phyloP scores from a whole-genome alignment of 441 rosid species.

The Iberis amara region DNA sequence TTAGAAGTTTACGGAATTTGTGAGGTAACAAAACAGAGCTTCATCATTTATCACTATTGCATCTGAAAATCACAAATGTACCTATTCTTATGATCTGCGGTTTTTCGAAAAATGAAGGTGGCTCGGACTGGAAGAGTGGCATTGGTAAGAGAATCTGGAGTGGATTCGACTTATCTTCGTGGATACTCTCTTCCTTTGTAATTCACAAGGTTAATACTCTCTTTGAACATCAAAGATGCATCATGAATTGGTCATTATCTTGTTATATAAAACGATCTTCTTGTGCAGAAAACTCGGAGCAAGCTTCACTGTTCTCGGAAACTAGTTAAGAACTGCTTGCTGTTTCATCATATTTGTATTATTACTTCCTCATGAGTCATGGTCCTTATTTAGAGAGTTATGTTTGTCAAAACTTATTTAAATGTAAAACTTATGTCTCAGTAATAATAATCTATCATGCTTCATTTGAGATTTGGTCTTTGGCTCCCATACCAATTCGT shows the following conservation, averaged over 20 bases:
- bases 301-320: slow-evolving; percentile 24
- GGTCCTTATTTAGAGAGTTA: slow-evolving; percentile 11
- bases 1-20: slow-evolving; percentile 62
- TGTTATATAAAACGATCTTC: slow-evolving; percentile 9
- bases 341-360: slow-evolving; percentile 1
- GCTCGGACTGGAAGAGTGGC: slow-evolving; percentile 71
- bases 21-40: slow-evolving; percentile 36
- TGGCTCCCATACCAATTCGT: too few species aligned
- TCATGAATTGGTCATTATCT: slow-evolving; percentile 8
- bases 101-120: slow-evolving; percentile 39
- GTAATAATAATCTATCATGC: too few species aligned
- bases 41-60: too few species aligned
- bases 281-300: slow-evolving; percentile 24
- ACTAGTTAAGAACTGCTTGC: slow-evolving; percentile 16
- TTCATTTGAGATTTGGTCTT: too few species aligned
- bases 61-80: too few species aligned
- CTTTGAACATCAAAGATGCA: slow-evolving; percentile 4
- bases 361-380: too few species aligned
- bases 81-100: slow-evolving; percentile 15
- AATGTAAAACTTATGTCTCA: slow-evolving; percentile 14
- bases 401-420: not conserved
- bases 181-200: slow-evolving; percentile 59
- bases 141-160: slow-evolving; percentile 59
- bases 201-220: slow-evolving; percentile 21
- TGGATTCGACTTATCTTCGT: slow-evolving; percentile 61